Percentiles rank a stretch among this genome's conserved stretches.
Evolutionary conservation across 768 basidiomycete genomes (phyloP).

Genomic region (Rhizopogon vinicolor): DNA sequence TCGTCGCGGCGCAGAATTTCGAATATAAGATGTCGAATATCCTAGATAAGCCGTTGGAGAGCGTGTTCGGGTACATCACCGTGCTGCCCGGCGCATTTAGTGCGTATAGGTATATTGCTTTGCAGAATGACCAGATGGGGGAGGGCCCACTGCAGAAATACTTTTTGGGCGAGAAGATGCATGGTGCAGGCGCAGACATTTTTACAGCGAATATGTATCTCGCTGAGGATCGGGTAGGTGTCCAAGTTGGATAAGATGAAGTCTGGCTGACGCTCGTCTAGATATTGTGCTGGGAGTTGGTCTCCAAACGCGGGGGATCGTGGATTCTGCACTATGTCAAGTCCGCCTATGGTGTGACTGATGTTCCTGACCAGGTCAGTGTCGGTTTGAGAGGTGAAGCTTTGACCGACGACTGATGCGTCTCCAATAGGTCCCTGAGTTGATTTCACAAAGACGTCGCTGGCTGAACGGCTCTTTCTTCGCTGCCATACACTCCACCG

Average conservation of each 20-base stretch:
- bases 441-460: slow-evolving; percentile 91
- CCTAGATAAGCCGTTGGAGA: slow-evolving; percentile 87
- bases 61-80: slow-evolving; percentile 90
- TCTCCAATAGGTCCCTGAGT: slow-evolving; percentile 65
- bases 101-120: slow-evolving; percentile 85
- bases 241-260: not conserved
- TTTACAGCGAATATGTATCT: slow-evolving; percentile 97
- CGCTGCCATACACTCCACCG: slow-evolving; percentile 85
- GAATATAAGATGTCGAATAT: slow-evolving; percentile 96
- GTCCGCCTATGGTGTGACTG: slow-evolving; percentile 86
- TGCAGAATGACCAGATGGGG: slow-evolving; percentile 80
- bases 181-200: slow-evolving; percentile 82
- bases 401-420: no score
- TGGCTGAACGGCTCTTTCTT: slow-evolving; percentile 99
- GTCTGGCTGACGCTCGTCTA: slow-evolving; percentile 23
- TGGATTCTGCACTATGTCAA: slow-evolving; percentile 98
- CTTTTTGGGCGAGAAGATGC: slow-evolving; percentile 96
- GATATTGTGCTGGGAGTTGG: slow-evolving; percentile 97
- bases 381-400: no score
- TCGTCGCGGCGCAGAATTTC: slow-evolving; percentile 90
- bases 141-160: slow-evolving; percentile 93
- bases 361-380: slow-evolving; percentile 84
- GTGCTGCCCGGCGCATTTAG: slow-evolving; percentile 93
- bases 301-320: slow-evolving; percentile 84
- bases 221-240: slow-evolving; percentile 75